phyloP scores from a whole-genome alignment of 2,329 filamentous ascomycete genomes.

The Sarocladium strictum region DNA sequence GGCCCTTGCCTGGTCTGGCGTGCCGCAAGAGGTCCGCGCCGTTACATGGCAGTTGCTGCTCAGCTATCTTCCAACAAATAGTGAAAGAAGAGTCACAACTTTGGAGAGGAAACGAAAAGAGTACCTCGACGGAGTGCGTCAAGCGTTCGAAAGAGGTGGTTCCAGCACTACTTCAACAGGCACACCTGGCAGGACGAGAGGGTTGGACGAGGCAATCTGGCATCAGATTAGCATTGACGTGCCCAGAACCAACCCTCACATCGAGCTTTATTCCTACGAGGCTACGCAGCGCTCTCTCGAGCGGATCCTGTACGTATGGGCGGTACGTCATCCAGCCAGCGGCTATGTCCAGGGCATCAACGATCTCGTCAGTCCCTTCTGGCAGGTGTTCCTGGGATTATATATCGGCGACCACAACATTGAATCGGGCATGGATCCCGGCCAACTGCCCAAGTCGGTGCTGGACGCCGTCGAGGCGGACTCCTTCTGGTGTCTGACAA shows the following conservation, averaged over 20 bases:
- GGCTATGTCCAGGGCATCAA: slow-evolving; percentile 99
- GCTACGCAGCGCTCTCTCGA: slow-evolving; percentile 92
- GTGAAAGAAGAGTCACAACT: slow-evolving; percentile 82
- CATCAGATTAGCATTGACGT: slow-evolving; percentile 99
- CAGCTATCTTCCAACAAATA: slow-evolving; percentile 94
- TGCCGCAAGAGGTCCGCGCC: slow-evolving; percentile 89
- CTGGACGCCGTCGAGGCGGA: slow-evolving; percentile 96
- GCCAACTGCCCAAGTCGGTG: slow-evolving; percentile 83
- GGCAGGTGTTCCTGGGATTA: slow-evolving; percentile 90
- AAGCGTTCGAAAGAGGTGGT: slow-evolving; percentile 63
- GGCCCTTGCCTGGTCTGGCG: slow-evolving; percentile 84
- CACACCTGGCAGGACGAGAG: slow-evolving; percentile 46
- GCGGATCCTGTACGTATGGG: slow-evolving; percentile 94
- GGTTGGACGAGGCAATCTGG: slow-evolving; percentile 95
- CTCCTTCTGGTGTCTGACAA: slow-evolving; percentile 97
- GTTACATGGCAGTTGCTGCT: slow-evolving; percentile 99
- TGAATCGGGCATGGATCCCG: slow-evolving; percentile 92
- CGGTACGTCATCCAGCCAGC: slow-evolving; percentile 91
- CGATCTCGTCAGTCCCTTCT: slow-evolving; percentile 94
- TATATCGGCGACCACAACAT: slow-evolving; percentile 95
- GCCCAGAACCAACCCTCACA: slow-evolving; percentile 90
- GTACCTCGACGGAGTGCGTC: slow-evolving; percentile 85
- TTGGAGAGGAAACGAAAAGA: slow-evolving; percentile 94
- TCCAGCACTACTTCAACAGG: slow-evolving; percentile 17
- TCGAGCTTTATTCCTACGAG: slow-evolving; percentile 91